Conservation (phyloP, 441 rosid species). For the Gossypium schwendimanii region DNA sequence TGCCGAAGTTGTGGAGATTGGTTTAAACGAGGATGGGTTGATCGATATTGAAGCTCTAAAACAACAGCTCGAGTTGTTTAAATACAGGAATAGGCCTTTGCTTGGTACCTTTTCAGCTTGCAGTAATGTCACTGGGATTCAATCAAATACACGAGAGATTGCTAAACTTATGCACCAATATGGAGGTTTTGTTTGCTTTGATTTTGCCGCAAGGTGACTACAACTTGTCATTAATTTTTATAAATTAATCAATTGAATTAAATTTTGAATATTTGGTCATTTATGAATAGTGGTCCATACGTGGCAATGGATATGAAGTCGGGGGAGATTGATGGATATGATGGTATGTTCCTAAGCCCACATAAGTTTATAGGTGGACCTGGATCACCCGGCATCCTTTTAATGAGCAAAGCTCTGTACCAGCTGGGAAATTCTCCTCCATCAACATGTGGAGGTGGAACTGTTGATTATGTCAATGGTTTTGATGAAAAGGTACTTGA, state of each 20-base stretch:
- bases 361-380: slow-evolving; percentile 70
- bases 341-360: slow-evolving; percentile 48
- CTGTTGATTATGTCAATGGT: slow-evolving; percentile 50
- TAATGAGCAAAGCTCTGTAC: slow-evolving; percentile 42
- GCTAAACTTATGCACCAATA: slow-evolving; percentile 42
- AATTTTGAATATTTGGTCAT: background rate
- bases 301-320: slow-evolving; percentile 51
- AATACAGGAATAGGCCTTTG: slow-evolving; percentile 33
- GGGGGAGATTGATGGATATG: slow-evolving; percentile 49
- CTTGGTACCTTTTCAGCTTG: slow-evolving; percentile 60
- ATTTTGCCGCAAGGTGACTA: slow-evolving; percentile 54
- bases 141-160: slow-evolving; percentile 38
- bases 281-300: slow-evolving; percentile 37
- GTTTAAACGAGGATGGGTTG: slow-evolving; percentile 32
- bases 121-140: slow-evolving; percentile 56
- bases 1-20: slow-evolving; percentile 50
- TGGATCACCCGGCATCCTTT: slow-evolving; percentile 48
- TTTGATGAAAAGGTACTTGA: slow-evolving; percentile 37
- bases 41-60: slow-evolving; percentile 31
- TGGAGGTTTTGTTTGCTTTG: slow-evolving; percentile 57
- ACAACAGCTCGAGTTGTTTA: slow-evolving; percentile 20
- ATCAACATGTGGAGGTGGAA: slow-evolving; percentile 65
- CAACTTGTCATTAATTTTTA: background rate
- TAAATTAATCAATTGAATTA: background rate
- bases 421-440: slow-evolving; percentile 41